A percentile compares a stretch with the other conserved stretches of the same genome.
Evolutionary conservation across 106 monocot genomes (phyloP).

Genomic region (Hemerocallis citrina): DNA sequence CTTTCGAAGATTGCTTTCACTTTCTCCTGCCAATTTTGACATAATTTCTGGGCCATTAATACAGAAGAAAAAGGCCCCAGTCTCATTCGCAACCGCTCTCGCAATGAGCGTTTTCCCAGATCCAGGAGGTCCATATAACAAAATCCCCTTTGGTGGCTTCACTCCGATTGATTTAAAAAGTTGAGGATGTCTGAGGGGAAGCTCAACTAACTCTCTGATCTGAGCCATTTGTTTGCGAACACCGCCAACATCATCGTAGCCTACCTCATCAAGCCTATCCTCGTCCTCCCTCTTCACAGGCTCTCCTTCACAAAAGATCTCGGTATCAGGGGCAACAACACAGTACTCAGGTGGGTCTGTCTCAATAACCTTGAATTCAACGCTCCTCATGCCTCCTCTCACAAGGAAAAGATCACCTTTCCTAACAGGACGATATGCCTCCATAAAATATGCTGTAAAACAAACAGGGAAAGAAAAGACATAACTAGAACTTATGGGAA

Average conservation of each 20-base stretch:
- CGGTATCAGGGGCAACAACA: slow-evolving; percentile 51
- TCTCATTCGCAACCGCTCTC: slow-evolving; percentile 53
- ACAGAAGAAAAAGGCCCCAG: slow-evolving; percentile 61
- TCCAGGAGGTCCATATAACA: slow-evolving; percentile 53
- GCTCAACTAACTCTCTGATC: slow-evolving; percentile 55
- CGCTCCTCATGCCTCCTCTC: slow-evolving; percentile 57
- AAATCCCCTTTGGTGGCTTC: slow-evolving; percentile 54
- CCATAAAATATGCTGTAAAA: slow-evolving; percentile 48
- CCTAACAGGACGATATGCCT: slow-evolving; percentile 60
- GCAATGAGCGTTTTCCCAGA: slow-evolving; percentile 65
- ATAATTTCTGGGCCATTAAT: slow-evolving; percentile 67
- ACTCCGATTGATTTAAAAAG: slow-evolving; percentile 64
- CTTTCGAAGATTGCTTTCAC: slow-evolving; percentile 57
- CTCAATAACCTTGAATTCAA: slow-evolving; percentile 63
- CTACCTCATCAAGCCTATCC: slow-evolving; percentile 48
- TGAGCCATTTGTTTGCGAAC: slow-evolving; percentile 62
- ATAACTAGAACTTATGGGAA: not conserved
- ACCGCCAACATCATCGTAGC: slow-evolving; percentile 65
- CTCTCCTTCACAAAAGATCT: slow-evolving; percentile 61
- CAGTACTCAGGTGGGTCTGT: slow-evolving; percentile 56
- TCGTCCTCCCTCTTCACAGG: slow-evolving; percentile 63
- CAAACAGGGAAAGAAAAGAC: not conserved
- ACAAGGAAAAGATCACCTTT: slow-evolving; percentile 69
- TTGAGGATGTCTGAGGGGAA: slow-evolving; percentile 58
- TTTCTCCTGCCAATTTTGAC: slow-evolving; percentile 61